phyloP scores from a whole-genome alignment of 2,329 filamentous ascomycete genomes.

The Alternaria burnsii region DNA sequence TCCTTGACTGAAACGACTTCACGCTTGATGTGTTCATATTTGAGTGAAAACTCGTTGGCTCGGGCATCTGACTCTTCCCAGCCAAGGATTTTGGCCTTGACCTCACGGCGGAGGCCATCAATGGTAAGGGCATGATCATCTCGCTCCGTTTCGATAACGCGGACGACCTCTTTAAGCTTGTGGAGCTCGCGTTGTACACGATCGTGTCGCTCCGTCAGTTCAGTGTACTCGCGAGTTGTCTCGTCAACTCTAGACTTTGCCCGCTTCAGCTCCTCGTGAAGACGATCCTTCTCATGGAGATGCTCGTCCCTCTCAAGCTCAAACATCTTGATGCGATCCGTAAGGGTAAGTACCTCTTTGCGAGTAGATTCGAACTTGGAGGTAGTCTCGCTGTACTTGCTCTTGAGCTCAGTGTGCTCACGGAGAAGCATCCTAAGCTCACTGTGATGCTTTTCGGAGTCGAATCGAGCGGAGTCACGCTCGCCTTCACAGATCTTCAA shows the following conservation, averaged over 20 bases:
- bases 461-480: constrained; percentile 29
- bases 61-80: constrained; percentile 36
- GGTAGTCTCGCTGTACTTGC: constrained; percentile 27
- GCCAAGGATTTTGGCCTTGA: constrained; percentile 28
- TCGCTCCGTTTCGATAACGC: constrained; percentile 29
- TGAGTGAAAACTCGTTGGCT: constrained; percentile 27
- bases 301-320: constrained; percentile 35
- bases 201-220: constrained; percentile 34
- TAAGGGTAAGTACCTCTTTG: constrained; percentile 31
- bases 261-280: constrained; percentile 36
- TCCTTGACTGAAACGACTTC: constrained; percentile 36
- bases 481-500: constrained; percentile 31
- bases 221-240: constrained; percentile 29
- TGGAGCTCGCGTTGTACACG: constrained; percentile 31
- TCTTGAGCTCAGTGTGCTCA: constrained; percentile 38
- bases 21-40: constrained; percentile 36
- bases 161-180: constrained; percentile 33
- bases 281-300: constrained; percentile 34
- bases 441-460: constrained; percentile 32
- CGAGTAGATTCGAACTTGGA: constrained; percentile 33
- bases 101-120: constrained; percentile 31
- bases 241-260: constrained; percentile 30
- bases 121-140: constrained; percentile 33
- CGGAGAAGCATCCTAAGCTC: constrained; percentile 32
- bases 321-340: constrained; percentile 33